Evolutionary conservation across 1,139 yeast genomes (phyloP), one percentile per base, ranked within the genome.

Genomic region (Scheffersomyces insectosa): DNA sequence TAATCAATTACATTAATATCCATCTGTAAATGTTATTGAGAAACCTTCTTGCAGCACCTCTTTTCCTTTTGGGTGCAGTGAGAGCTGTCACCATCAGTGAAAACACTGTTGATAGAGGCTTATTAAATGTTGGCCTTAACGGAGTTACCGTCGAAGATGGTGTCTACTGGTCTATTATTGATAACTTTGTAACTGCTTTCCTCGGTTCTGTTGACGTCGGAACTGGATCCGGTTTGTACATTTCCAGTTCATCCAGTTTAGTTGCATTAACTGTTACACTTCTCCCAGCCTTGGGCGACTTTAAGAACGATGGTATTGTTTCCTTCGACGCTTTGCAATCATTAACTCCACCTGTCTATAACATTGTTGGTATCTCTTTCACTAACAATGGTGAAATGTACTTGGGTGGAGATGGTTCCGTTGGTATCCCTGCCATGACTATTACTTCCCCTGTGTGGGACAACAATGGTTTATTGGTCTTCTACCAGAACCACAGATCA

Each of bases 131-230:
- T 9, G 13, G 11, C 4, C 35, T 45, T 36, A 54, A 49, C 3
- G 51, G 39, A 15, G 41, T 48, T 9, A 41, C 27, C 10, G 40
- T 54, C 37, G 39, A 40, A 11, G 14, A 51, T 3, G 66, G 64
- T 38, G 68, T 56, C 13, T 66, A 57, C 46, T 68, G 66, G 65
- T 66, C 73, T 25, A 61, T 68, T 30, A 51, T 67, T 40, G 55
- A 67, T 47, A 66, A 66, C 43, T 61, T 62, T 28, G 42, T 53
- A 39, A 49, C 60, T 13, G 44, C 57, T 4, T 52, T 62, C 36
- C 51, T 53, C 28, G 69, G 70, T 12, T 40, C 43, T 28, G 51
- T 67, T 28, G 36, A 46, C 15, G 56, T 55, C 30, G 49, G 58
- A 13, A 61, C 66, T 30, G 55, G 52, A 0, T 68, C 68, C 40